Conservation (phyloP, 345 rosid species). For the Gossypium rotundifolium region DNA sequence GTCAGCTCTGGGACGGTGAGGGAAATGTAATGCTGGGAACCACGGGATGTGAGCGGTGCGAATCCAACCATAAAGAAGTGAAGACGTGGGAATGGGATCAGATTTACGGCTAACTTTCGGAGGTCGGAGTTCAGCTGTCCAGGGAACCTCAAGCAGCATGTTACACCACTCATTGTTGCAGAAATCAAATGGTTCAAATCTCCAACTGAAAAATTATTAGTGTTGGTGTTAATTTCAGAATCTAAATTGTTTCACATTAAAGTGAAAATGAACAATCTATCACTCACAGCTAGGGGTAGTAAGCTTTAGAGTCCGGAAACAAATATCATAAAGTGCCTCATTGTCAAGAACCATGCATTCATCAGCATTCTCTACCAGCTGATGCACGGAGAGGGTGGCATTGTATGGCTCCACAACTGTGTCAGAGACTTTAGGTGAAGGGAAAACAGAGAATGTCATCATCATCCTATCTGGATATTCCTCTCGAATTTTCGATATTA, state of each 20-base stretch:
- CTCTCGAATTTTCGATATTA: slow-evolving; percentile 90
- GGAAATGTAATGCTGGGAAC: slow-evolving; percentile 53
- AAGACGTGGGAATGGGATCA: slow-evolving; percentile 93
- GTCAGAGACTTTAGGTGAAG: slow-evolving; percentile 97
- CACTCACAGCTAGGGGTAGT: slow-evolving; percentile 92
- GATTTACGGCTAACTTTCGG: slow-evolving; percentile 83
- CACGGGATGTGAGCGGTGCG: slow-evolving; percentile 62
- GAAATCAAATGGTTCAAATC: slow-evolving; percentile 93
- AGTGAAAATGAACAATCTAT: neutral
- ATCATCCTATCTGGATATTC: slow-evolving; percentile 97
- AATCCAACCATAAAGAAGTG: slow-evolving; percentile 84
- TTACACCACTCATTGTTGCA: slow-evolving; percentile 72
- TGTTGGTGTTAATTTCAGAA: neutral
- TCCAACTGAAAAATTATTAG: slow-evolving; percentile 51
- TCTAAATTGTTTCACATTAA: neutral
- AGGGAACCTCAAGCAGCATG: slow-evolving; percentile 94
- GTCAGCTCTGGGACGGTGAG: slow-evolving; percentile 28
- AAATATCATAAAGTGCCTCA: slow-evolving; percentile 94
- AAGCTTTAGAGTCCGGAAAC: slow-evolving; percentile 95
- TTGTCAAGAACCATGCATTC: slow-evolving; percentile 98
- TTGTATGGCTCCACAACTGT: slow-evolving; percentile 97
- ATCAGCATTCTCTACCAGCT: slow-evolving; percentile 91
- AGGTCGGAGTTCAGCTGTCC: slow-evolving; percentile 95
- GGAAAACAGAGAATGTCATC: slow-evolving; percentile 97
- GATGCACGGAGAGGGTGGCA: slow-evolving; percentile 96